These are phyloP conservation scores for Pseudovirgaria hyperparasitica DNA, from an alignment of 2,329 filamentous ascomycete species.

Conservation along the genomic window DNA sequence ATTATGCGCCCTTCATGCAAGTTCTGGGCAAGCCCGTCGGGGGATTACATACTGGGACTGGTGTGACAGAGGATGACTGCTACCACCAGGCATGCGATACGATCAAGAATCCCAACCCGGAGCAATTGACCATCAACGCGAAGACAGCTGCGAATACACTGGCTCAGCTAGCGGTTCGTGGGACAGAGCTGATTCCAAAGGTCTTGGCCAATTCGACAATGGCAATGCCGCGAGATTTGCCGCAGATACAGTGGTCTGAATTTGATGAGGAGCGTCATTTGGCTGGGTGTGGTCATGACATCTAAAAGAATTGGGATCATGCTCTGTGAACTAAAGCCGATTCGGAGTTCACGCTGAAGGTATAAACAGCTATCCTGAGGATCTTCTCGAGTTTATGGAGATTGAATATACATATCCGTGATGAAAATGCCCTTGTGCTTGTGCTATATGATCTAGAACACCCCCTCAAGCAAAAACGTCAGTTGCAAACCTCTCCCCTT, in stretches of 20 bases:
- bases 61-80: constrained; percentile 19
- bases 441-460: neutral
- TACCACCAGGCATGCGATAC: constrained; percentile 25
- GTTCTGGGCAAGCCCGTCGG: constrained; percentile 23
- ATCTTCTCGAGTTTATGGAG: no score
- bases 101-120: constrained; percentile 18
- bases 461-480: constrained; percentile 28
- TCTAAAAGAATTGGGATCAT: constrained; percentile 10
- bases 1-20: constrained; percentile 21
- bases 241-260: constrained; percentile 16
- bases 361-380: no score
- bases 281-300: constrained; percentile 18
- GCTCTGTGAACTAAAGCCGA: no score
- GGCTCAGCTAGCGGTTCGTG: constrained; percentile 17
- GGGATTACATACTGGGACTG: constrained; percentile 22
- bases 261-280: constrained; percentile 14
- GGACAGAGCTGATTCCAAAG: constrained; percentile 21
- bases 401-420: neutral
- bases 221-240: constrained; percentile 14
- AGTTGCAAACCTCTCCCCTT: constrained; percentile 33
- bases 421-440: neutral
- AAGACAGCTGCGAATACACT: constrained; percentile 21
- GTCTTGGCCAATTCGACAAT: constrained; percentile 19
- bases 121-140: constrained; percentile 19
- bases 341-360: no score